phyloP scores from a whole-genome alignment of 2,329 filamentous ascomycete genomes.

The Trichophyton schoenleinii region DNA sequence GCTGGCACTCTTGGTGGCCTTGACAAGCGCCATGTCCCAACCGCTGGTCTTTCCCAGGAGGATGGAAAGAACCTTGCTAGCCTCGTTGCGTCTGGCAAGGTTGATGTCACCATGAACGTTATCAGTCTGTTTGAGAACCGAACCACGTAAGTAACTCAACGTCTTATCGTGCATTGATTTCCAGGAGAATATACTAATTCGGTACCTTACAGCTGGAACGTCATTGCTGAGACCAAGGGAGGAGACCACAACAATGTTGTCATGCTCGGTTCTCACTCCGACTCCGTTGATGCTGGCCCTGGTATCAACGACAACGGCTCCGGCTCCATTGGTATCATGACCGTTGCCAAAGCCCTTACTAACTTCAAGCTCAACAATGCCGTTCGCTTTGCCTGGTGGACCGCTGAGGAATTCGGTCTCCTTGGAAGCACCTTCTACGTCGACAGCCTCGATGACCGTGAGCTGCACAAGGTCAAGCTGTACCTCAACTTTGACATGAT shows the following conservation, averaged over 20 bases:
- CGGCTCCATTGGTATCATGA: slow-evolving; percentile 49
- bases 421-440: slow-evolving; percentile 50
- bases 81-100: slow-evolving; percentile 37
- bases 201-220: slow-evolving; percentile 34
- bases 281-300: slow-evolving; percentile 49
- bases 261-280: slow-evolving; percentile 48
- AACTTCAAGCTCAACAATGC: slow-evolving; percentile 62
- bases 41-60: slow-evolving; percentile 51
- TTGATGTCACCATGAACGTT: slow-evolving; percentile 30
- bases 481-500: slow-evolving; percentile 66
- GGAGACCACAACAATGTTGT: slow-evolving; percentile 49
- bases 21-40: slow-evolving; percentile 48
- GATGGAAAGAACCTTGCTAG: slow-evolving; percentile 47
- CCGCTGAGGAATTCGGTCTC: slow-evolving; percentile 51
- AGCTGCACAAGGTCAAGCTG: slow-evolving; percentile 48
- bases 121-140: slow-evolving; percentile 35
- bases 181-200: slow-evolving; percentile 13
- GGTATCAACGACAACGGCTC: slow-evolving; percentile 72
- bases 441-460: slow-evolving; percentile 34
- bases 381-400: slow-evolving; percentile 55
- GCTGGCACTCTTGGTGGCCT: slow-evolving; percentile 57
- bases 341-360: slow-evolving; percentile 49
- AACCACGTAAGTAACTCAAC: slow-evolving; percentile 26
- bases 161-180: not conserved
- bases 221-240: slow-evolving; percentile 47